Base-by-base conservation (phyloP, 495 filamentous ascomycete genomes). In the Aspergillus bertholletiae region DNA sequence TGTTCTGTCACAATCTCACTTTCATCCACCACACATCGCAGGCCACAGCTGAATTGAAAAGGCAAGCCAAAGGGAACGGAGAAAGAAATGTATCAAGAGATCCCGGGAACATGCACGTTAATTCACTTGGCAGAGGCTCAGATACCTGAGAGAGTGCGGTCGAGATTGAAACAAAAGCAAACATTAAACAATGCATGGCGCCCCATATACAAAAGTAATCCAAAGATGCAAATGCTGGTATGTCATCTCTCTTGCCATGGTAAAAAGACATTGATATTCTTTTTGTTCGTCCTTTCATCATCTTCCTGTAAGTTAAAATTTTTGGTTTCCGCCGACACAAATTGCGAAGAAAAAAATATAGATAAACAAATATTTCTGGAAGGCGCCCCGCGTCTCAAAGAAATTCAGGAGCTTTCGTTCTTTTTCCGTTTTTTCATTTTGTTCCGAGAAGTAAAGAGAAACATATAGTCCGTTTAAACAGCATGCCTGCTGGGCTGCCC, bases 401-500 rank as follows among this genome's bases (percentile, higher is more conserved):
- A 56, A 54, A 26, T 49, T 53, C 47, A 59, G 43, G 41, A 51
- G 49, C 51, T 60, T 61, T 54, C 50, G 54, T 61, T 63, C 57
- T 58, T 46, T 52, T 63, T 57, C 57, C 46, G 35, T 52, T 56
- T 57, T 61, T 59, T 49, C 27, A 8, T 18, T 27, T 20, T 34
- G 17, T 60, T 59, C 53, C 35, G 49, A 58, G 56, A 58, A 56
- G 54, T 55, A 55, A 59, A 61, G 51, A 68, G 61, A 62, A 66
- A 60, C 51, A 62, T 60, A 66, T 59, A 63, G 58, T 63, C 55
- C 66, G 57, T 68, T 61, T 61, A 63, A 72, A 68, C 61, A 60
- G 65, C 65, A 60, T 66, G 64, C 66, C 63, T 68, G 67, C 60
- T 72, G 74, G 73, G 74, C 72, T 74, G 74, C 74, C 74, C 74